Percentiles rank a stretch among this genome's conserved stretches.
Conservation (phyloP, 129 eudicot genomes). For the Artemisia tridentata region DNA sequence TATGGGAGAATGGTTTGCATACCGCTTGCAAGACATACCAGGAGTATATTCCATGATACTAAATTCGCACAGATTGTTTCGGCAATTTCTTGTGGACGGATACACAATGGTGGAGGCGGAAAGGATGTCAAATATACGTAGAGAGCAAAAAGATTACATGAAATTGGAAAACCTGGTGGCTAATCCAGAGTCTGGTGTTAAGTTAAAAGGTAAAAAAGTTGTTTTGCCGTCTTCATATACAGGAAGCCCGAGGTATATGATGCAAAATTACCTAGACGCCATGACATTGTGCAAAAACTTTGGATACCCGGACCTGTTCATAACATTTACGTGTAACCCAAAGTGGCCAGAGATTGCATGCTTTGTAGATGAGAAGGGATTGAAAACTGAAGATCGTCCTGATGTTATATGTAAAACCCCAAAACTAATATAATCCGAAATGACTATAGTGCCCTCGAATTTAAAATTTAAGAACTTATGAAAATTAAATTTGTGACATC, state of each 20-base stretch:
- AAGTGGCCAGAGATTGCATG: background rate
- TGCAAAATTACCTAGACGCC: background rate
- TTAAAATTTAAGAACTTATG: no score
- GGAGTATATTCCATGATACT: background rate
- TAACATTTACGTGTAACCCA: background rate
- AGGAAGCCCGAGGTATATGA: background rate
- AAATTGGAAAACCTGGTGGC: background rate
- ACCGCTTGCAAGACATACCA: background rate
- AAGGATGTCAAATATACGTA: background rate
- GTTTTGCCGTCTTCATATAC: background rate
- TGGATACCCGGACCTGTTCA: background rate
- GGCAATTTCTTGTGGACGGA: background rate
- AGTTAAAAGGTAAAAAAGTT: background rate
- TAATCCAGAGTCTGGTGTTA: background rate
- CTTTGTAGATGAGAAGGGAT: background rate
- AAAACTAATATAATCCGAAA: no score
- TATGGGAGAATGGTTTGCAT: background rate
- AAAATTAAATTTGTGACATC: no score
- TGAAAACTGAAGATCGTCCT: background rate
- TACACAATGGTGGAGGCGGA: background rate
- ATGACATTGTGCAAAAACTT: background rate
- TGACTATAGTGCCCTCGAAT: no score
- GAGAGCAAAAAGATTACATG: background rate
- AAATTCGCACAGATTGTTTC: background rate
- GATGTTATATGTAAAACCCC: no score